Conservation (phyloP, 2,329 filamentous ascomycete species). For the Plectosphaerella cucumerina region DNA sequence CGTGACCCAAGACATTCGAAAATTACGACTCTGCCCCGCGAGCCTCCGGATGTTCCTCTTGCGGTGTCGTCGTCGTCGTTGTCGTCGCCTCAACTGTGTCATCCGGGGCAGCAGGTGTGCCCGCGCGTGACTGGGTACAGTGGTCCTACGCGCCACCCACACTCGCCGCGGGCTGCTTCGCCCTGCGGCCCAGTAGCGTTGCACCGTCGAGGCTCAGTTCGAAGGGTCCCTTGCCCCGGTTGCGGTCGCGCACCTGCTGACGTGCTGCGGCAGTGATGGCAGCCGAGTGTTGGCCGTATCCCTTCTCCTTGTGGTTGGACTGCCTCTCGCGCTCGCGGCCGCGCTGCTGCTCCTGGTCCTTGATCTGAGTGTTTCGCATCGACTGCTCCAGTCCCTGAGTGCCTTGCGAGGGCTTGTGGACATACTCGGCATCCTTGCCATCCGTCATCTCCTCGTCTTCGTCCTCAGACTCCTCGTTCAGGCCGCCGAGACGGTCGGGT, state of each 20-base stretch:
- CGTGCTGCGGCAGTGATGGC: slow-evolving; percentile 79
- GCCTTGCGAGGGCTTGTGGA: slow-evolving; percentile 36
- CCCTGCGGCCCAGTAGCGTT: slow-evolving; percentile 74
- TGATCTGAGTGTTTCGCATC: slow-evolving; percentile 77
- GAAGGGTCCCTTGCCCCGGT: slow-evolving; percentile 74
- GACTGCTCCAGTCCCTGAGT: slow-evolving; percentile 78
- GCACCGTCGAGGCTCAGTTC: slow-evolving; percentile 90
- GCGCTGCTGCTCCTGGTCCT: slow-evolving; percentile 48
- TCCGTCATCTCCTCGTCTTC: slow-evolving; percentile 64
- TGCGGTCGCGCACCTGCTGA: slow-evolving; percentile 67
- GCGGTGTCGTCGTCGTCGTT: slow-evolving; percentile 1
- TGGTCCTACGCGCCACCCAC: slow-evolving; percentile 22
- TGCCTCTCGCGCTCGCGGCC: slow-evolving; percentile 46
- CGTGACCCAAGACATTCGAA: neutral
- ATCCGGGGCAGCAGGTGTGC: neutral
- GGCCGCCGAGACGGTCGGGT: slow-evolving; percentile 50
- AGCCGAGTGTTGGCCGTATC: slow-evolving; percentile 87
- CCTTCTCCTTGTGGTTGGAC: slow-evolving; percentile 42
- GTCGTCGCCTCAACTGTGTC: neutral
- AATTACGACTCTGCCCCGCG: neutral
- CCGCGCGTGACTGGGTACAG: neutral
- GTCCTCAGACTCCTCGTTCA: slow-evolving; percentile 66
- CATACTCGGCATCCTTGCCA: slow-evolving; percentile 45
- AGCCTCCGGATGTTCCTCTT: neutral
- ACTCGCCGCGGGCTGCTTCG: slow-evolving; percentile 47